Percentiles rank a stretch among this genome's conserved stretches.
phyloP scores from a whole-genome alignment of 805 yeast genomes.

The Kazachstania taianensis region DNA sequence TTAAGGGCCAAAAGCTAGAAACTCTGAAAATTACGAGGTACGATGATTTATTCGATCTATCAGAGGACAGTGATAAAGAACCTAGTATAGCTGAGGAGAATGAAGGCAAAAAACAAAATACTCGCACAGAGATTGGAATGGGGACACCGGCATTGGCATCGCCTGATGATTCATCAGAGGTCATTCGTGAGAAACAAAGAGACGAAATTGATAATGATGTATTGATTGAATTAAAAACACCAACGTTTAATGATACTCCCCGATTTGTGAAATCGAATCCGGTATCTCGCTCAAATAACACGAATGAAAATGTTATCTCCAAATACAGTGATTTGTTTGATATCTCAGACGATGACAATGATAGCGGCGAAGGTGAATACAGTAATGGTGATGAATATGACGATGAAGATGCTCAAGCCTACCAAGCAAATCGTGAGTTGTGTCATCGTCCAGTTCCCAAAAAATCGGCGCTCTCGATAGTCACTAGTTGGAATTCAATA shows the following conservation, averaged over 20 bases:
- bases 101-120: no score
- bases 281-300: no score
- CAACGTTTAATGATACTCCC: no score
- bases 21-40: conserved; percentile 3
- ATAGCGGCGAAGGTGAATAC: conserved; percentile 11
- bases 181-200: no score
- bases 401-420: conserved; percentile 1
- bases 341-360: conserved; percentile 17
- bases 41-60: conserved; percentile 7
- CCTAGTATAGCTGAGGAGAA: no score
- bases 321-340: conserved; percentile 16
- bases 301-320: no score
- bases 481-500: neutral
- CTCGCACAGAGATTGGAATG: neutral
- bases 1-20: neutral
- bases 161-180: neutral
- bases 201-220: conserved; percentile 1
- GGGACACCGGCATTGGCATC: neutral
- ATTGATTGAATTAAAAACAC: no score
- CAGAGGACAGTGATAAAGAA: conserved; percentile 7
- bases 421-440: neutral
- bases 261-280: no score
- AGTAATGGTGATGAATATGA: neutral
- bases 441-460: neutral
- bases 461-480: conserved; percentile 1